Evolutionary conservation across 768 basidiomycete species (phyloP), one percentile per base, ranked within the genome.

Genomic region (Collybia sp.): DNA sequence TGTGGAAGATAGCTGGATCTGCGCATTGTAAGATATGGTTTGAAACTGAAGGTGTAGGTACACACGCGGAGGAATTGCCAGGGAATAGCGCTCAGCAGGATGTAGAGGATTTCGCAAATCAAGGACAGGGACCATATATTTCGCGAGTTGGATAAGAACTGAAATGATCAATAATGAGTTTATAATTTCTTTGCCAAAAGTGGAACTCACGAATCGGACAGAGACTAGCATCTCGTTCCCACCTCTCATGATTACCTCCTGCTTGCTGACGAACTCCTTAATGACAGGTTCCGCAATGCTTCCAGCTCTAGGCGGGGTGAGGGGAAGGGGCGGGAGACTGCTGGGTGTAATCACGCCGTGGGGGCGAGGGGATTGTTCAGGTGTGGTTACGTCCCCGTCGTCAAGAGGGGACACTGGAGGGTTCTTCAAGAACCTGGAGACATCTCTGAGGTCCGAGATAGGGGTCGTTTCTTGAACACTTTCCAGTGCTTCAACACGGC

Each of bases 81-180:
- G 0, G 83, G 82, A 42, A 82, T 67, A 17, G 82, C 66, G 11
- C 58, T 62, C 40, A 65, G 67, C 12, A 85, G 54, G 33, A 87
- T 66, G 50, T 75, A 78, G 1, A 78, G 15, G 5, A 84, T 57
- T 57, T 87, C 85, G 13, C 71, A 52, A 8, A 80, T 43, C 6
- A 75, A 71, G 0, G 80, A 80, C 36, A 81, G 49, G 15, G 70
- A 68, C 69, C 76, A 80, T 37, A 87, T 79, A 47, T 82, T 80
- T 32, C 68, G 69, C 1, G 84, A 79, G 51, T 78, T 79, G n/a
- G 85, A 87, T 9, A 85, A 67, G 44, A 78, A 76, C 84, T 79
- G 45, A 9, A 37, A 12, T 9, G n/a, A 44, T 20, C 3, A 43
- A 49, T 30, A 53, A 46, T 42, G 19, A 52, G 50, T 17, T 19